A percentile compares a stretch with the other conserved stretches of the same genome.
Evolutionary conservation across 192 early-diverging fungal genomes (phyloP).

Genomic region (Phlyctochytrium arcticum): DNA sequence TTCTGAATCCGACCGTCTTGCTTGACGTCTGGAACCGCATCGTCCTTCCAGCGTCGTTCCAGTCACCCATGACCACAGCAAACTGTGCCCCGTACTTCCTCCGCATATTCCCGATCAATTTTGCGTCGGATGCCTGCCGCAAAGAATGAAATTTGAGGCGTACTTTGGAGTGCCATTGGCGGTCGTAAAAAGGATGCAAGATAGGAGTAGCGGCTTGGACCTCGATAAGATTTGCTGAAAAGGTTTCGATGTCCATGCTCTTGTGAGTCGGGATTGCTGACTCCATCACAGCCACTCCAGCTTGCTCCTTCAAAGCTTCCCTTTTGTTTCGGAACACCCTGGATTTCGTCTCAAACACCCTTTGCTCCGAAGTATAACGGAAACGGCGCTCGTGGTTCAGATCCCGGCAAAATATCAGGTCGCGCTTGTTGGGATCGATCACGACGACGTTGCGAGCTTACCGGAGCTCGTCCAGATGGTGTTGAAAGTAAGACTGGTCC

Average conservation of each 20-base stretch:
- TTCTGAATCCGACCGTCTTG: constrained; percentile 8
- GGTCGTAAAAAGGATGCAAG: neutral
- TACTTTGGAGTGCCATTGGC: neutral
- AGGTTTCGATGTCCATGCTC: neutral
- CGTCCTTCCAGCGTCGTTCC: neutral
- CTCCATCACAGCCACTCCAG: neutral
- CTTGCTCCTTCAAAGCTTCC: neutral
- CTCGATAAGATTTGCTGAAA: neutral
- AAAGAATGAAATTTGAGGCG: neutral
- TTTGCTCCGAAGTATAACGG: constrained; percentile 5
- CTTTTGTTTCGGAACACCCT: neutral
- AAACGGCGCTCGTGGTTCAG: neutral
- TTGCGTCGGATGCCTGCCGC: neutral
- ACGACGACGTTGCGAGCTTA: constrained; percentile 2
- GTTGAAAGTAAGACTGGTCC: neutral
- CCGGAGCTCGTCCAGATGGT: neutral
- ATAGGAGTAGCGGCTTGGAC: neutral
- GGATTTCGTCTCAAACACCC: neutral
- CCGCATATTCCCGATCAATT: constrained; percentile 5
- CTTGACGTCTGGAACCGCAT: constrained; percentile 11
- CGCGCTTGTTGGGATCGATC: constrained; percentile 14
- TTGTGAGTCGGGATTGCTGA: neutral
- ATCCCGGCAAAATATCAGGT: constrained; percentile 2
- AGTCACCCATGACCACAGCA: constrained; percentile 17
- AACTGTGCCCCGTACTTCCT: constrained; percentile 6